These are phyloP conservation scores for Plantago ovata DNA, from an alignment of 257 asterid genomes.

Conservation along the genomic window DNA sequence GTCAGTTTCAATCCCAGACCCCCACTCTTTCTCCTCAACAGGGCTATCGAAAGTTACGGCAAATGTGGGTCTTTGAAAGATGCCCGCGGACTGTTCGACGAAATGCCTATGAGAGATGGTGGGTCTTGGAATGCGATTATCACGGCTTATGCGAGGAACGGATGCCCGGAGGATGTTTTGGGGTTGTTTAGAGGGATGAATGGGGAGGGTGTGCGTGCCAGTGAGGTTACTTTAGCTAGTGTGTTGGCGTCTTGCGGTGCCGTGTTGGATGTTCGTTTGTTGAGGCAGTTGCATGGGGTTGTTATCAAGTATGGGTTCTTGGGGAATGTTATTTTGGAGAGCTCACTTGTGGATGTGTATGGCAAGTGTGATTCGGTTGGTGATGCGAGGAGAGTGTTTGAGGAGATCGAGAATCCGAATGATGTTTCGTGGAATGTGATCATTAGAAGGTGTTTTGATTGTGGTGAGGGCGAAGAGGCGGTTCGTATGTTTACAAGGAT, in stretches of 20 bases:
- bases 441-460: constrained; percentile 70
- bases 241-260: constrained; percentile 58
- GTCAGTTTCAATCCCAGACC: constrained; percentile 47
- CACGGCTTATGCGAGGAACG: constrained; percentile 55
- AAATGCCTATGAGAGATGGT: constrained; percentile 77
- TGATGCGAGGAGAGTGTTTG: constrained; percentile 77
- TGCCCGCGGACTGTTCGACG: constrained; percentile 64
- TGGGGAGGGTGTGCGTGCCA: constrained; percentile 50
- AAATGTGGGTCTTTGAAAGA: constrained; percentile 56
- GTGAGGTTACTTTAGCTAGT: constrained; percentile 73
- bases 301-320: constrained; percentile 61
- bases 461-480: constrained; percentile 53
- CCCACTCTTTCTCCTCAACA: constrained; percentile 65
- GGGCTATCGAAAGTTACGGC: constrained; percentile 72
- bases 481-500: constrained; percentile 51
- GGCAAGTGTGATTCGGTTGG: constrained; percentile 65
- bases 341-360: constrained; percentile 64
- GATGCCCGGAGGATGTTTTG: constrained; percentile 34
- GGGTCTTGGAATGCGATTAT: constrained; percentile 92
- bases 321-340: constrained; percentile 73
- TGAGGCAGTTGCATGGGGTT: constrained; percentile 68
- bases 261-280: constrained; percentile 40
- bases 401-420: constrained; percentile 61
- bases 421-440: constrained; percentile 83
- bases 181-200: constrained; percentile 48